Conservation (phyloP, 1,139 yeast genomes). For the Kodamaea derodonti region DNA sequence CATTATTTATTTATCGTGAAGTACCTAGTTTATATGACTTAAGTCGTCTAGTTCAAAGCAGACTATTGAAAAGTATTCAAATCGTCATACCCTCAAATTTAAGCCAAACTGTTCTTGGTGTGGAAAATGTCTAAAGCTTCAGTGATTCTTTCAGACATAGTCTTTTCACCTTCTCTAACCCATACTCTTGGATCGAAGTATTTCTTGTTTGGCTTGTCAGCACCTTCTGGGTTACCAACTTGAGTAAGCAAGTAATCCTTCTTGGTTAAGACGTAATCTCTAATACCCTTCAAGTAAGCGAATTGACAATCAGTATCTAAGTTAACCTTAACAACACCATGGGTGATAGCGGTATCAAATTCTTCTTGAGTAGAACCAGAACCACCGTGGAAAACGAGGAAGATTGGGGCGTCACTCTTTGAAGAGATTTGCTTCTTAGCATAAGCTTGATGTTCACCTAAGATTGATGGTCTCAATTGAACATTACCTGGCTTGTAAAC, state of each 20-base stretch:
- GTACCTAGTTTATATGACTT: too few relatives aligned
- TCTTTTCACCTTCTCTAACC: constrained; percentile 99
- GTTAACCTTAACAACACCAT: constrained; percentile 99
- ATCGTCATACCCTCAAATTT: constrained; percentile 2
- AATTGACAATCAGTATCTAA: constrained; percentile 98
- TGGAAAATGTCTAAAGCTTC: constrained; percentile 87
- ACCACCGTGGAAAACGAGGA: constrained; percentile 99
- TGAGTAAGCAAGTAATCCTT: constrained; percentile 85
- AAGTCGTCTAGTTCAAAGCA: too few relatives aligned
- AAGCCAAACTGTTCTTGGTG: constrained; percentile 47
- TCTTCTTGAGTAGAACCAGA: constrained; percentile 94
- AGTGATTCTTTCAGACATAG: constrained; percentile 83
- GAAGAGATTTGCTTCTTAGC: constrained; percentile 63
- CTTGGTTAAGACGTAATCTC: constrained; percentile 94
- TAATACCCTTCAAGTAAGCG: constrained; percentile 94
- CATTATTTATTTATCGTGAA: background rate
- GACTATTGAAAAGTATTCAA: too few relatives aligned
- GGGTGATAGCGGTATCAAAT: constrained; percentile 83
- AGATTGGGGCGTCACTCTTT: constrained; percentile 68
- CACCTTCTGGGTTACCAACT: constrained; percentile 99
- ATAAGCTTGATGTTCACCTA: constrained; percentile 93
- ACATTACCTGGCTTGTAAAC: constrained; percentile 99
- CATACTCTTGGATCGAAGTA: constrained; percentile 99
- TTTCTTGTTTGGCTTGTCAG: constrained; percentile 98
- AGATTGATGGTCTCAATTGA: constrained; percentile 84